Percentiles rank a stretch among this genome's conserved stretches.
Conservation (phyloP, 2,329 filamentous ascomycete genomes). For the Keithomyces neogunnii region DNA sequence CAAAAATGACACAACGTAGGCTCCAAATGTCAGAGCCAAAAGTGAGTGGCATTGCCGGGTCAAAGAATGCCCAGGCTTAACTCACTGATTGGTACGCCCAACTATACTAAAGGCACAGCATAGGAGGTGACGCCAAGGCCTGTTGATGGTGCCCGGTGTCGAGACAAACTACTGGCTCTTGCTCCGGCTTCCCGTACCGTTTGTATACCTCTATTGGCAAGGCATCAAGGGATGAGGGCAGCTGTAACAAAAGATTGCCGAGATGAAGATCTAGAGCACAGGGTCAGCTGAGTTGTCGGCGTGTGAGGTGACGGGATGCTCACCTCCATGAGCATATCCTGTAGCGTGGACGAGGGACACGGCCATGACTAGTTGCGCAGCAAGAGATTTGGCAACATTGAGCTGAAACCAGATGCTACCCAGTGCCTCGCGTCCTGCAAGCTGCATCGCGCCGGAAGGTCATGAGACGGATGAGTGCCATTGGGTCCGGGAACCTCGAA, state of each 20-base stretch:
- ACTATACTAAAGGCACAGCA: too few species aligned
- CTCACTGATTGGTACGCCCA: too few species aligned
- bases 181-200: conserved; percentile 14
- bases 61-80: too few species aligned
- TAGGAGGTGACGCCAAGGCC: too few species aligned
- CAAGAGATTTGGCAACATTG: conserved; percentile 17
- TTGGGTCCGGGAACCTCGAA: conserved; percentile 19
- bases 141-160: conserved; percentile 11
- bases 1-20: too few species aligned
- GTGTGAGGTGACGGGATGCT: background rate
- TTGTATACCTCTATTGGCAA: conserved; percentile 18
- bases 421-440: conserved; percentile 12
- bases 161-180: conserved; percentile 12
- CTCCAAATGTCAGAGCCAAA: too few species aligned
- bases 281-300: background rate
- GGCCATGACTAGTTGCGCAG: conserved; percentile 19
- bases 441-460: conserved; percentile 17
- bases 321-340: conserved; percentile 24
- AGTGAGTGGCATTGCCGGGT: too few species aligned
- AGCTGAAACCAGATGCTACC: conserved; percentile 15
- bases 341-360: conserved; percentile 19
- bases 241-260: too few species aligned
- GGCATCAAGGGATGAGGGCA: conserved; percentile 12
- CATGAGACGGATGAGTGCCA: conserved; percentile 20
- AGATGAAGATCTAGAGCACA: conserved; percentile 14